Base-by-base conservation (phyloP, 2,329 filamentous ascomycete species). In the Verruconis gallopava region DNA sequence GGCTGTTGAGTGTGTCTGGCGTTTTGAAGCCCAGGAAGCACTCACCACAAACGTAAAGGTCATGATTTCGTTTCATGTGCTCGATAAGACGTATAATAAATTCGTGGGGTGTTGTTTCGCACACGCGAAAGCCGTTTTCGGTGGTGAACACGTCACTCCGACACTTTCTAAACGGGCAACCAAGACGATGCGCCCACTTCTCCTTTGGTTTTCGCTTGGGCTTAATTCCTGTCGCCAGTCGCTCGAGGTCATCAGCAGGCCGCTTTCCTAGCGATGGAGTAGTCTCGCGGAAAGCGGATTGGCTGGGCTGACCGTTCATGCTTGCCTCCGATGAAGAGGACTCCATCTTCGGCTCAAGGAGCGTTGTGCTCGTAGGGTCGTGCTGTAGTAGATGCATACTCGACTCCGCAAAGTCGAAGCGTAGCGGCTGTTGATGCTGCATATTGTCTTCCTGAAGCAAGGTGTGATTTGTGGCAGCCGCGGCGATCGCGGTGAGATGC, bases 21-120 rank as follows among this genome's bases (percentile, higher is more conserved):
- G 18, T 34, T 3, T 20, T 20, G n/a, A 42, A 42, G 9, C 22
- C 40, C 12, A 42, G 15, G 15, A 42, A 42, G n/a, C 40, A 42
- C 30, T 42, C 33, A 9, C 40, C 40, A 36, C 40, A 42, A 33
- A 42, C 40, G 21, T 21, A 42, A 14, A 42, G 30, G 11, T 42
- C 30, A 25, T 42, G 40, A 18, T 42, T 42, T 21, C 40, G 30
- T 17, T 42, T 36, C 15, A 42, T 17, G 21, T 42, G 40, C 17
- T 42, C 40, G n/a, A 42, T 9, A 5, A 42, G 20, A 3, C 40
- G 40, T 4, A 35, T 42, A n/a, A 33, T 42, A 30, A 35, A 42
- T n/a, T 42, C 40, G 21, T 42, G 40, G 17, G 40, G 40, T 25
- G 40, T 42, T 12, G 40, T 42, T 11, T 20, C 25, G 33, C 40